Conservation (phyloP, 1,284 basidiomycete species). For the Spongispora temasekensis region DNA sequence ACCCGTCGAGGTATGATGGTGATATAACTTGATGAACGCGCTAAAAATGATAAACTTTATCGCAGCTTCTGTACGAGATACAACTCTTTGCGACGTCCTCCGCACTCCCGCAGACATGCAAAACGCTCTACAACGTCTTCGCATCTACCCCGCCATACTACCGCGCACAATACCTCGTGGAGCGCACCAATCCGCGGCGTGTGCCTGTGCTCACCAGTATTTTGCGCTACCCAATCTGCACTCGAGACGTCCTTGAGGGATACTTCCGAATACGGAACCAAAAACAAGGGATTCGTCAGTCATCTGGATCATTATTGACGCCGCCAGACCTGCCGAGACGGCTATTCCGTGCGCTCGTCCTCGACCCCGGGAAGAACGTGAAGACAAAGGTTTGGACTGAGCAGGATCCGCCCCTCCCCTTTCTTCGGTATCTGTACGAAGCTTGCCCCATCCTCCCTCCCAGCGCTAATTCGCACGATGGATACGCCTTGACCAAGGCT, state of each 20-base stretch:
- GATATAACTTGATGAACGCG: not conserved
- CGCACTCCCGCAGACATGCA: slow-evolving; percentile 57
- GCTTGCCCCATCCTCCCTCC: slow-evolving; percentile 40
- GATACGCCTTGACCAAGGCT: slow-evolving; percentile 78
- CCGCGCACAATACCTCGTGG: slow-evolving; percentile 61
- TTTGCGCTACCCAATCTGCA: slow-evolving; percentile 69
- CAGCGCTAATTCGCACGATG: slow-evolving; percentile 63
- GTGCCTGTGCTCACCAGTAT: slow-evolving; percentile 44
- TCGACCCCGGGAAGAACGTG: slow-evolving; percentile 13
- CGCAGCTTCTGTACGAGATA: slow-evolving; percentile 72
- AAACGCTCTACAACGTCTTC: slow-evolving; percentile 53
- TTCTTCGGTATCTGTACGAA: slow-evolving; percentile 56
- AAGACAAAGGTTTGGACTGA: slow-evolving; percentile 38
- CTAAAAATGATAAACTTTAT: slow-evolving; percentile 1
- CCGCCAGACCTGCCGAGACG: slow-evolving; percentile 55
- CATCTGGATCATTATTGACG: too few relatives aligned
- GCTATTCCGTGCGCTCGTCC: slow-evolving; percentile 56
- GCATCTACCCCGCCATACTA: slow-evolving; percentile 51
- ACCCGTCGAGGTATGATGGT: slow-evolving; percentile 47
- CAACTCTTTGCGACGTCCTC: slow-evolving; percentile 66
- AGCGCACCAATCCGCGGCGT: slow-evolving; percentile 31
- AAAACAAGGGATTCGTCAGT: not conserved
- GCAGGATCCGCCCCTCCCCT: slow-evolving; percentile 57
- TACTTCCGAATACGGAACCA: slow-evolving; percentile 38
- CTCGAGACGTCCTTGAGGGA: slow-evolving; percentile 51